phyloP scores from a whole-genome alignment of 2,329 filamentous ascomycete species.

The Cryphonectria japonica region DNA sequence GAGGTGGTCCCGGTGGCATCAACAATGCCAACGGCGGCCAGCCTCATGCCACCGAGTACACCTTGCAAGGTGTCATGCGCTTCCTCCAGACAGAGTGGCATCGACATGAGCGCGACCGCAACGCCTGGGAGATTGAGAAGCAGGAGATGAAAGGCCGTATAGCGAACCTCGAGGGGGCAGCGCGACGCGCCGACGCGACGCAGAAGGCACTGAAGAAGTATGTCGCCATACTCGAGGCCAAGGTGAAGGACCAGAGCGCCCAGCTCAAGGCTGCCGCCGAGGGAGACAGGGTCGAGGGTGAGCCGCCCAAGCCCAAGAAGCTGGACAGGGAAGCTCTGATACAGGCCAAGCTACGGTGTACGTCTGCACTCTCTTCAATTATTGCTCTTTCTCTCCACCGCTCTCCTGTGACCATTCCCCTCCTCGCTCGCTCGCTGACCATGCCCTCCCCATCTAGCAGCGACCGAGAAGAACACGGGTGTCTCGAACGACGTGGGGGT shows the following conservation, averaged over 20 bases:
- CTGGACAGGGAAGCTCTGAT: constrained; percentile 56
- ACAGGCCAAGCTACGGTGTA: constrained; percentile 61
- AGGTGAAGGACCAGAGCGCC: constrained; percentile 79
- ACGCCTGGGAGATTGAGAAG: constrained; percentile 98
- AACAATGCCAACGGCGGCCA: constrained; percentile 42
- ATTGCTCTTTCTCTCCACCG: constrained; percentile 17
- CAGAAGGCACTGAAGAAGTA: constrained; percentile 91
- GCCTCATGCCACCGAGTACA: constrained; percentile 65
- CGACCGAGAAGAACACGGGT: constrained; percentile 44
- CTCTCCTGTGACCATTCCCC: no score
- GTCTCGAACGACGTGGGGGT: constrained; percentile 49
- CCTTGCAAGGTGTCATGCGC: constrained; percentile 85
- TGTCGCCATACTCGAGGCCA: constrained; percentile 84
- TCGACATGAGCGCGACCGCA: constrained; percentile 94
- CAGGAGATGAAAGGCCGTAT: constrained; percentile 99
- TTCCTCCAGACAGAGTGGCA: constrained; percentile 99
- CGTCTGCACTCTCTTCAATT: constrained; percentile 32
- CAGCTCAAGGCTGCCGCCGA: constrained; percentile 64
- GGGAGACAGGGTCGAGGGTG: constrained; percentile 35
- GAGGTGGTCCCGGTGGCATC: constrained; percentile 25
- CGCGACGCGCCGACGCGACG: constrained; percentile 81
- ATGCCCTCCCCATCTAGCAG: constrained; percentile 39
- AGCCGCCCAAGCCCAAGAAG: constrained; percentile 51
- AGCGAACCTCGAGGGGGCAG: constrained; percentile 88
- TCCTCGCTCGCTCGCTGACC: constrained; percentile 24